Conservation (phyloP, 371 early-diverging fungal species). For the Mortierella sp. region DNA sequence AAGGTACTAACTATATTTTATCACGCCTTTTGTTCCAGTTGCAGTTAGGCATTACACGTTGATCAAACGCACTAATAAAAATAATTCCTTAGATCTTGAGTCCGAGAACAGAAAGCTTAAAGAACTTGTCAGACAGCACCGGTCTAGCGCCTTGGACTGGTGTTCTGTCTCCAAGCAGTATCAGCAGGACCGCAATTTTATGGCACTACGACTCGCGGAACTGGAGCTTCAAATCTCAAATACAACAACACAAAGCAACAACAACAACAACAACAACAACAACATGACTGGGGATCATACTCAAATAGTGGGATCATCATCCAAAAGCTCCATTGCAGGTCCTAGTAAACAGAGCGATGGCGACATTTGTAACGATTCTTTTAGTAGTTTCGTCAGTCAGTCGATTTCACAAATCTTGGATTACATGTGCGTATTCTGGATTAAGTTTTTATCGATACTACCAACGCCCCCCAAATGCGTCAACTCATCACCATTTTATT, state of each 20-base stretch:
- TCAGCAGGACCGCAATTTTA: conserved; percentile 37
- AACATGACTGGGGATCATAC: not conserved
- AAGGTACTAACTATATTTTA: not conserved
- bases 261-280: not conserved
- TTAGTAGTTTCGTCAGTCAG: conserved; percentile 29
- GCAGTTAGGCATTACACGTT: too few relatives aligned
- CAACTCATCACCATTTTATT: not conserved
- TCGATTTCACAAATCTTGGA: conserved; percentile 36
- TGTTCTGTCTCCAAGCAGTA: conserved; percentile 31
- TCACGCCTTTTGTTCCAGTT: too few relatives aligned
- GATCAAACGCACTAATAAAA: not conserved
- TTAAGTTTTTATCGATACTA: not conserved
- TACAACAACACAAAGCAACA: not conserved
- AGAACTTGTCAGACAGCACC: conserved; percentile 7
- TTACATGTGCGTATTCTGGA: conserved; percentile 24
- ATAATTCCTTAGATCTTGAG: conserved; percentile 19
- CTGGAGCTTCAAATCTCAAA: conserved; percentile 21
- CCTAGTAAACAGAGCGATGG: not conserved
- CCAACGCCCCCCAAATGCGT: not conserved
- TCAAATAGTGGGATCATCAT: not conserved
- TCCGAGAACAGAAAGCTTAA: conserved; percentile 18
- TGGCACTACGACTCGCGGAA: conserved; percentile 32
- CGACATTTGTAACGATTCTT: not conserved
- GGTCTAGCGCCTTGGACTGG: conserved; percentile 38
- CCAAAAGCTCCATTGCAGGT: not conserved